These are phyloP conservation scores for Trifolium repens DNA, from an alignment of 306 rosid genomes.

Conservation along the genomic window DNA sequence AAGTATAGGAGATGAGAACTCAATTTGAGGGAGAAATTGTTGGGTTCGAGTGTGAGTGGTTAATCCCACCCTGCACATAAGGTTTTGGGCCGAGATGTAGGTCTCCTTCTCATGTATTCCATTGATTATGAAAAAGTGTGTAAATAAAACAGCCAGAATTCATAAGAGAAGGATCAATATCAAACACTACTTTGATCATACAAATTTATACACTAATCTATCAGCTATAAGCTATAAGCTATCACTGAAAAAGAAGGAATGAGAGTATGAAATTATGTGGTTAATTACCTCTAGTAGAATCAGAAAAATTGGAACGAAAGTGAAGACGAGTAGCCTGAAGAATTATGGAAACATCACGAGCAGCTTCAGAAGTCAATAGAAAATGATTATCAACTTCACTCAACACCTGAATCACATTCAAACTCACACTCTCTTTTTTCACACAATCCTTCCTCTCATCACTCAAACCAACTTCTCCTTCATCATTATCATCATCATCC, in stretches of 20 bases:
- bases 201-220: no score
- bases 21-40: no score
- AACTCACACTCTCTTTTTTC: not conserved
- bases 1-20: no score
- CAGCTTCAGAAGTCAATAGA: constrained; percentile 82
- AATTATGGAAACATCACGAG: constrained; percentile 87
- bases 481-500: constrained; percentile 45
- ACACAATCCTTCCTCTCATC: constrained; percentile 35
- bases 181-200: no score
- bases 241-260: not conserved
- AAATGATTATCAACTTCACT: constrained; percentile 71
- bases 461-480: constrained; percentile 39
- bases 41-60: no score
- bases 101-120: no score
- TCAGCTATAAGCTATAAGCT: not conserved
- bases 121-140: no score
- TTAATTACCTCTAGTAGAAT: constrained; percentile 66
- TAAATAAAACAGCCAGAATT: no score
- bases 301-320: constrained; percentile 88
- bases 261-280: not conserved
- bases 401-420: constrained; percentile 17
- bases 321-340: constrained; percentile 88
- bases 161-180: no score
- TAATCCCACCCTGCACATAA: no score
- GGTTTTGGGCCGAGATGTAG: no score